A percentile compares a stretch with the other conserved stretches of the same genome.
phyloP scores from a whole-genome alignment of 306 rosid genomes.

The Quercus alba region DNA sequence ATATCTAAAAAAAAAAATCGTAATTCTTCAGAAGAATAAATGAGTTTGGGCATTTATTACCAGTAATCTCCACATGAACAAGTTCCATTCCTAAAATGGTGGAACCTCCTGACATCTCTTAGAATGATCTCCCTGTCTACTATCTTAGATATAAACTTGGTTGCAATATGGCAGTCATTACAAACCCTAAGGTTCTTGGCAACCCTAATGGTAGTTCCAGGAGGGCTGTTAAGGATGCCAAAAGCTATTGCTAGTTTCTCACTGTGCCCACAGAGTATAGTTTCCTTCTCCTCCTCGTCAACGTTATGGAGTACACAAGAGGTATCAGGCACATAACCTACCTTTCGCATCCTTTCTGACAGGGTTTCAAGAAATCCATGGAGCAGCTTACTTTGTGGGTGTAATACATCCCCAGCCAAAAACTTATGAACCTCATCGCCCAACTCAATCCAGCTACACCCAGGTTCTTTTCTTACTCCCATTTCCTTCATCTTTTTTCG shows the following conservation, averaged over 20 bases:
- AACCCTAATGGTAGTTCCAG: slow-evolving; percentile 78
- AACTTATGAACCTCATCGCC: slow-evolving; percentile 86
- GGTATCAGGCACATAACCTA: slow-evolving; percentile 86
- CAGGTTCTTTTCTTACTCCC: slow-evolving; percentile 88
- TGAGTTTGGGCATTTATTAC: slow-evolving; percentile 22
- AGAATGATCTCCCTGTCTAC: slow-evolving; percentile 69
- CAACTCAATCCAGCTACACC: slow-evolving; percentile 86
- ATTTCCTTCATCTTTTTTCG: slow-evolving; percentile 75
- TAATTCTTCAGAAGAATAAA: background rate
- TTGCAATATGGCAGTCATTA: slow-evolving; percentile 81
- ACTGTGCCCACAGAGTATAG: slow-evolving; percentile 84
- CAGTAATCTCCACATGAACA: slow-evolving; percentile 97
- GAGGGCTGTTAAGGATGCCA: slow-evolving; percentile 75
- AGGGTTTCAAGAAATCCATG: slow-evolving; percentile 60
- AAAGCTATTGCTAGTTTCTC: slow-evolving; percentile 95
- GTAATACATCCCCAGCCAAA: slow-evolving; percentile 73
- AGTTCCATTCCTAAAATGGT: slow-evolving; percentile 77
- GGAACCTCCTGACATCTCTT: slow-evolving; percentile 94
- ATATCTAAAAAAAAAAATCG: background rate
- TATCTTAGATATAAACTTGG: slow-evolving; percentile 72
- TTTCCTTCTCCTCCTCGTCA: slow-evolving; percentile 80
- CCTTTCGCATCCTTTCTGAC: slow-evolving; percentile 64
- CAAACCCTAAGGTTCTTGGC: slow-evolving; percentile 93
- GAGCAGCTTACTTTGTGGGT: slow-evolving; percentile 65
- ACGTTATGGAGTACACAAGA: slow-evolving; percentile 85